phyloP scores from a whole-genome alignment of 1,284 basidiomycete genomes.

The Ganoderma meredithae region DNA sequence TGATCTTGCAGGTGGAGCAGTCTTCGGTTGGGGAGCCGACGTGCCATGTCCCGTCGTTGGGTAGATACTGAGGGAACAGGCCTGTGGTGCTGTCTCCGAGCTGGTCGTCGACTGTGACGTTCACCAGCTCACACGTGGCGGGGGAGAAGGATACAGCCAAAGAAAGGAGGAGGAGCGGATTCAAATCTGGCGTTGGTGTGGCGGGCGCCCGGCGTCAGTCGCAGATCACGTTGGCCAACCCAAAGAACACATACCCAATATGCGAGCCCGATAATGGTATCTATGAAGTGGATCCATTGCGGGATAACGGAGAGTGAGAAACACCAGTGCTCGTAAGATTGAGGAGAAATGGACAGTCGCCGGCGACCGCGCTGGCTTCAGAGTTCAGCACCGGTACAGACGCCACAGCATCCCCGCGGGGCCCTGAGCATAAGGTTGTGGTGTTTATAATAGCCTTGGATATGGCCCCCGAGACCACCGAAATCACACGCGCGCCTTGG shows the following conservation, averaged over 20 bases:
- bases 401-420: neutral
- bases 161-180: neutral
- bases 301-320: neutral
- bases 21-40: neutral
- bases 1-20: neutral
- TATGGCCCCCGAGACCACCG: no score
- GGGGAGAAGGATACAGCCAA: neutral
- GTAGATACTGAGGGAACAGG: neutral
- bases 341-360: neutral
- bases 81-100: neutral
- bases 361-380: no score
- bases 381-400: no score
- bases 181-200: neutral
- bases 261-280: neutral
- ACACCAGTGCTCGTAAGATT: neutral
- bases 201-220: neutral
- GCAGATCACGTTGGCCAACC: neutral
- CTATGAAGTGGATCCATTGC: neutral
- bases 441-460: neutral
- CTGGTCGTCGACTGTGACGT: neutral
- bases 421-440: neutral
- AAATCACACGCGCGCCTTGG: no score
- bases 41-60: neutral
- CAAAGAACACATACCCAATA: neutral
- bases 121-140: neutral